Conservation (phyloP, 1,284 basidiomycete genomes). For the Puccinia hordei region DNA sequence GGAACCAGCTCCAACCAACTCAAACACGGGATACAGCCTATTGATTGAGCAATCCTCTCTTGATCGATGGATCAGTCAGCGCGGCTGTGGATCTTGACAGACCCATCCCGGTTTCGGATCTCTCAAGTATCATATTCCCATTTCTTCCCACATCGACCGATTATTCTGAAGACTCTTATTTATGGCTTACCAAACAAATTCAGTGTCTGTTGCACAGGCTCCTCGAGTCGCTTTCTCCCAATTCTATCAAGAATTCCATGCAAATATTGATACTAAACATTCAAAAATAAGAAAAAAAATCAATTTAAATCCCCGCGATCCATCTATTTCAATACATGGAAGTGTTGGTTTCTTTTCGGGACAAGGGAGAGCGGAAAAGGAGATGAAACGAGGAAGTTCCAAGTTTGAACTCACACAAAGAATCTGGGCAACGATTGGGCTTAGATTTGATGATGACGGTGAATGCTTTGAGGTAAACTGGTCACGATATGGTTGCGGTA, state of each 20-base stretch:
- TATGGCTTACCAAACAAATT: conserved; percentile 4
- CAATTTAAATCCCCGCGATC: not conserved
- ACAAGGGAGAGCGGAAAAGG: not conserved
- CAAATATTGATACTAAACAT: conserved; percentile 15
- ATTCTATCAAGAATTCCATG: not conserved
- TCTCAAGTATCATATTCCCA: not conserved
- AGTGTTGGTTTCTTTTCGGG: not conserved
- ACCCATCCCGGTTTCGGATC: conserved; percentile 17
- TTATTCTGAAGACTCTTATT: conserved; percentile 7
- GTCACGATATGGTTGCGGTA: not conserved
- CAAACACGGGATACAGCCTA: not conserved
- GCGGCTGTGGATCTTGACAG: not conserved
- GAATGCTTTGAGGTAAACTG: not conserved
- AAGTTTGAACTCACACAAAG: not conserved
- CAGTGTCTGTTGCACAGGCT: not conserved
- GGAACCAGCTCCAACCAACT: not conserved
- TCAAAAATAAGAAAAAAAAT: not conserved
- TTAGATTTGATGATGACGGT: not conserved
- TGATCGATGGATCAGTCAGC: conserved; percentile 20
- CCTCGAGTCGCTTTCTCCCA: not conserved
- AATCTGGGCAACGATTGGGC: not conserved
- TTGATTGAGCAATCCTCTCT: conserved; percentile 14
- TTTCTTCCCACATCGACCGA: conserved; percentile 9
- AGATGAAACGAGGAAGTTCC: not conserved
- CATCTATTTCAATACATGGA: too few species aligned